phyloP scores from a whole-genome alignment of 148 eudicot genomes.

The Beta vulgaris region DNA sequence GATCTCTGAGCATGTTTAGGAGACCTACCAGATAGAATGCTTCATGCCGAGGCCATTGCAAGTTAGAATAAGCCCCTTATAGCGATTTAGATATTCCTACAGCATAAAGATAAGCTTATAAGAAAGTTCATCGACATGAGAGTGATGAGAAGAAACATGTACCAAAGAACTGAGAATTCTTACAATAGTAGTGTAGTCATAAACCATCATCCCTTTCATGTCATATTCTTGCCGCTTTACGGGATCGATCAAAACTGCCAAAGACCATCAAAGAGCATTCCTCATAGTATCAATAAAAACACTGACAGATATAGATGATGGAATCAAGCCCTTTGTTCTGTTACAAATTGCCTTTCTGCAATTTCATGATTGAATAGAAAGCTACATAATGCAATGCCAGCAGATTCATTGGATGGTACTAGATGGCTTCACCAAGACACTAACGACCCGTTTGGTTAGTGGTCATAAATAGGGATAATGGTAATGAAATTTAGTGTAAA shows the following conservation, averaged over 20 bases:
- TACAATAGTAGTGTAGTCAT: constrained; percentile 61
- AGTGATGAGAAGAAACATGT: not conserved
- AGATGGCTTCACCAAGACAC: not conserved
- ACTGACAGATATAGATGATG: constrained; percentile 3
- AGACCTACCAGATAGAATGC: constrained; percentile 54
- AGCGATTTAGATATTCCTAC: constrained; percentile 83
- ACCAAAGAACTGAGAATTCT: constrained; percentile 28
- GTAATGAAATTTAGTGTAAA: too few relatives aligned
- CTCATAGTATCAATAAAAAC: not conserved
- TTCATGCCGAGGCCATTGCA: constrained; percentile 95
- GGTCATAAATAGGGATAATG: too few relatives aligned
- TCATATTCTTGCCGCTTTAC: constrained; percentile 72
- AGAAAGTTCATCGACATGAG: not conserved
- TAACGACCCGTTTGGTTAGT: too few relatives aligned
- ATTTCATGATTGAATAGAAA: not conserved
- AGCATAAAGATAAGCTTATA: constrained; percentile 3
- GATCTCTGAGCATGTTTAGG: not conserved
- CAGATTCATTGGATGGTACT: not conserved
- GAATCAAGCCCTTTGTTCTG: not conserved
- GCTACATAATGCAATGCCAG: not conserved
- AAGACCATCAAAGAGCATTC: constrained; percentile 3
- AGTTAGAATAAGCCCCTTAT: constrained; percentile 89
- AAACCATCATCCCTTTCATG: constrained; percentile 55
- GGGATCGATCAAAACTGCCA: constrained; percentile 84
- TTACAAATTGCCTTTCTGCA: not conserved